A percentile compares a stretch with the other conserved stretches of the same genome.
Conservation (phyloP, 441 rosid species). For the Rhodomyrtus psidioides region DNA sequence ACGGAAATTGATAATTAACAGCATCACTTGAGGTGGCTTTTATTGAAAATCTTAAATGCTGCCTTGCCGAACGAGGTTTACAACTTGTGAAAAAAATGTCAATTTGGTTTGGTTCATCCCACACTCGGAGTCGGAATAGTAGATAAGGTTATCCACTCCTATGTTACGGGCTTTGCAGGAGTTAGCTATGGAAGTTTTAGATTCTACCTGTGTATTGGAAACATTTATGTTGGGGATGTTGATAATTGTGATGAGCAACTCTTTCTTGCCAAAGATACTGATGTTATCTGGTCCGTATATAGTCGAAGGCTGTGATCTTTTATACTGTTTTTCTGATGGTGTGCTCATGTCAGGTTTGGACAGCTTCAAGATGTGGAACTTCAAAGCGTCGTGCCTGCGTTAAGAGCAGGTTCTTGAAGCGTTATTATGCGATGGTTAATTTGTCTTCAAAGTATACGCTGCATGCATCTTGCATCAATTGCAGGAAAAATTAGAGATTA, state of each 20-base stretch:
- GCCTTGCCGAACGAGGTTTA: background rate
- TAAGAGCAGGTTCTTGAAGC: conserved; percentile 67
- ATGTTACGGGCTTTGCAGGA: background rate
- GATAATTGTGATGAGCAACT: background rate
- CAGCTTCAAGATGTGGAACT: conserved; percentile 87
- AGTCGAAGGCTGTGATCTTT: background rate
- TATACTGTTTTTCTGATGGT: background rate
- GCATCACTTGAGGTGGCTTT: background rate
- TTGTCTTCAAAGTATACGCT: background rate
- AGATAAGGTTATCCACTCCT: background rate
- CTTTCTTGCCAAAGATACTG: background rate
- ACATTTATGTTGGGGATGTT: background rate
- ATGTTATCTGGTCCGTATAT: background rate
- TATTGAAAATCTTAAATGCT: background rate
- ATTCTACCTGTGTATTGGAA: background rate
- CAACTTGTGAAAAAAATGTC: background rate
- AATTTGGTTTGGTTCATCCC: background rate
- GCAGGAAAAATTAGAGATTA: background rate
- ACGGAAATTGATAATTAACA: background rate
- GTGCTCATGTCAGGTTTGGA: conserved; percentile 58
- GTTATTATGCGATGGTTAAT: background rate
- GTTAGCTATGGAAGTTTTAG: background rate
- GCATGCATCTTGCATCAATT: background rate
- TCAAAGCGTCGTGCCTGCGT: conserved; percentile 57
- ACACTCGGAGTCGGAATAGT: too few relatives aligned